A percentile compares a stretch with the other conserved stretches of the same genome.
These are phyloP conservation scores for Alisma plantagoaquatica DNA, from an alignment of 106 monocot species.

Conservation along the genomic window DNA sequence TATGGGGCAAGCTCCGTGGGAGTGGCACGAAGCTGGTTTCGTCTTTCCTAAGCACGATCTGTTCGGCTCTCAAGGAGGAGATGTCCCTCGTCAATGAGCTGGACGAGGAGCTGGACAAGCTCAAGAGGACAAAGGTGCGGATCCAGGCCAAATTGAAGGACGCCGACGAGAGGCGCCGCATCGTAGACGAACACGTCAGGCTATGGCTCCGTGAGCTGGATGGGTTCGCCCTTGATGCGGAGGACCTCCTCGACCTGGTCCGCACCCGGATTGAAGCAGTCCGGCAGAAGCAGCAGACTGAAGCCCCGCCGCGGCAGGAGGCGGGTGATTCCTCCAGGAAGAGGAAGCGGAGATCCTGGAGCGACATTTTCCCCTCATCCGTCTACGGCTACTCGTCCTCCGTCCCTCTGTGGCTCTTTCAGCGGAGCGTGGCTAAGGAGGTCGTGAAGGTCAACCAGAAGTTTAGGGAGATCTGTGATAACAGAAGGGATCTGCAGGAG, in stretches of 20 bases:
- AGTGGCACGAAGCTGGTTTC: too few species aligned
- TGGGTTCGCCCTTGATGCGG: slow-evolving; percentile 15
- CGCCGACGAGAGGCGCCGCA: not conserved
- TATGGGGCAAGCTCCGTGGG: too few species aligned
- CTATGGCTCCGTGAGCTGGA: slow-evolving; percentile 7
- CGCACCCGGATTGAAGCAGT: not conserved
- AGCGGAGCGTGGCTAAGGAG: slow-evolving; percentile 2
- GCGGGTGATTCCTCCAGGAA: too few species aligned
- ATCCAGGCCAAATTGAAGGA: slow-evolving; percentile 2
- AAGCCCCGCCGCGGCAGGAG: too few species aligned
- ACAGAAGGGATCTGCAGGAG: too few species aligned
- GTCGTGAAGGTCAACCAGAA: slow-evolving; percentile 1
- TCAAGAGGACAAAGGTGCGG: too few species aligned
- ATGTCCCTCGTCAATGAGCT: too few species aligned
- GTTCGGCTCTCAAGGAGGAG: too few species aligned
- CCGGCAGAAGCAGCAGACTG: too few species aligned
- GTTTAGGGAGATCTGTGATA: not conserved
- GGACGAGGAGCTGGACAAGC: slow-evolving; percentile 1
- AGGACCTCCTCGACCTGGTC: slow-evolving; percentile 10
- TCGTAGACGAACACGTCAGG: not conserved
- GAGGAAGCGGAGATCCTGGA: too few species aligned
- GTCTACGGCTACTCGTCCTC: not conserved
- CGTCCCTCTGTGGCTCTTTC: not conserved
- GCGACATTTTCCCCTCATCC: too few species aligned
- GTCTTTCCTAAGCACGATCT: too few species aligned